These are phyloP conservation scores for Saccharomycopsis sp. DNA, from an alignment of 805 yeast genomes.

Conservation along the genomic window DNA sequence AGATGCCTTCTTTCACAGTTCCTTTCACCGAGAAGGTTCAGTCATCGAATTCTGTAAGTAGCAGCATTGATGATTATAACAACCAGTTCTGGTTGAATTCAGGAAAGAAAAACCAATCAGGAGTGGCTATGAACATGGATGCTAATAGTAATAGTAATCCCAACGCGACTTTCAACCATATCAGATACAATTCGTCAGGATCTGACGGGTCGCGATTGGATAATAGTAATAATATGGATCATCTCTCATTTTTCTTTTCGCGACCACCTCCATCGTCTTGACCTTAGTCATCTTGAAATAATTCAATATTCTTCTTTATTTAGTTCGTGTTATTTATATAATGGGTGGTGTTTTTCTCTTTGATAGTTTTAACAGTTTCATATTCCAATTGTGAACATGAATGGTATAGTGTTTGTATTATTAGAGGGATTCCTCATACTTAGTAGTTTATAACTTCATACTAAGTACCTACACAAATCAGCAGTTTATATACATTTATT, in stretches of 20 bases:
- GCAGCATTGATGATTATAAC: slow-evolving; percentile 10
- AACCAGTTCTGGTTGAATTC: slow-evolving; percentile 14
- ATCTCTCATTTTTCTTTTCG: not conserved
- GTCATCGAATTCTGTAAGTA: slow-evolving; percentile 2
- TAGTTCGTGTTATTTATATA: not conserved
- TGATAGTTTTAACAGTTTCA: no score
- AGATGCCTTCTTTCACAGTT: not conserved
- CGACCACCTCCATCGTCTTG: not conserved
- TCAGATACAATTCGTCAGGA: not conserved
- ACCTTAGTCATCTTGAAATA: no score
- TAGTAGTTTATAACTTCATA: no score
- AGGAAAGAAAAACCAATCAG: not conserved
- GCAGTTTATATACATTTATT: no score
- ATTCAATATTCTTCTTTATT: no score
- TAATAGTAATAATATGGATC: not conserved
- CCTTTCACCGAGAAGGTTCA: not conserved
- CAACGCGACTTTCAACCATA: not conserved
- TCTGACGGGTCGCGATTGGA: not conserved
- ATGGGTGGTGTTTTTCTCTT: not conserved
- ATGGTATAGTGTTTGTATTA: no score
- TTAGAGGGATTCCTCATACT: no score
- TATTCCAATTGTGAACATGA: no score
- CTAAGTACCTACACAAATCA: no score
- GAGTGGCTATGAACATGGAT: not conserved
- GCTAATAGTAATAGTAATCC: not conserved